Base-by-base conservation (phyloP, 768 basidiomycete genomes). In the Solioccasus polychromus region DNA sequence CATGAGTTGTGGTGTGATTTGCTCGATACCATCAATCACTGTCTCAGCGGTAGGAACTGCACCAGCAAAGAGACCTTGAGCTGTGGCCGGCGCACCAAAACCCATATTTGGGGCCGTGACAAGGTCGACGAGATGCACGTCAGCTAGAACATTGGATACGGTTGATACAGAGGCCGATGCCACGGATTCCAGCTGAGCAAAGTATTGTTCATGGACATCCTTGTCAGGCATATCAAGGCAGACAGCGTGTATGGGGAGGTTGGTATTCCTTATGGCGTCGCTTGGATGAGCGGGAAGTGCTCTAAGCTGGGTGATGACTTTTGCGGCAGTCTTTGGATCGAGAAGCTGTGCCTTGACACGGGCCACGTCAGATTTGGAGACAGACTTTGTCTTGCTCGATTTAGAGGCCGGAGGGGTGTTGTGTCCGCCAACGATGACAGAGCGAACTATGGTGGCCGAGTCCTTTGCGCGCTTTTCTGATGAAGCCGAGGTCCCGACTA, bases 1-100 rank as follows among this genome's bases (percentile, higher is more conserved):
- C 80, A 92, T 77, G 28, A 92, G 71, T 55, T 88, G 77, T 0
- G 88, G 87, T 0, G 88, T 89, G 35, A 91, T 76, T 59, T 83
- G 73, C 50, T 78, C 70, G 7, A 88, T 68, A 6, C 89, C 90
- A 5, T 78, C 71, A 17, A 86, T 63, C 23, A 92, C 75, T 0
- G 86, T 80, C 64, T 80, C 79, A 5, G 88, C 76, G 2, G 83
- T 88, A 5, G 89, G 90, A 11, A 92, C 63, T 3, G 88, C 78
- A 5, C 89, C 89, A 12, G 85, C 78, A 23, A 92, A 70, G 14
- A 89, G 59, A 2, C 88, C 88, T 8, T 71, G 60, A 2, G 76
- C 80, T 51, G 79, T 72, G n/a, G 73, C 84, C n/a, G 86, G 80
- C 54, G 85, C 78, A 15, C 87, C 88, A 2, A 90, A 64, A 12